Evolutionary conservation across 225 moss, liverwort and hornwort species (phyloP).

Genomic region (Thuidium tamariscinum): DNA sequence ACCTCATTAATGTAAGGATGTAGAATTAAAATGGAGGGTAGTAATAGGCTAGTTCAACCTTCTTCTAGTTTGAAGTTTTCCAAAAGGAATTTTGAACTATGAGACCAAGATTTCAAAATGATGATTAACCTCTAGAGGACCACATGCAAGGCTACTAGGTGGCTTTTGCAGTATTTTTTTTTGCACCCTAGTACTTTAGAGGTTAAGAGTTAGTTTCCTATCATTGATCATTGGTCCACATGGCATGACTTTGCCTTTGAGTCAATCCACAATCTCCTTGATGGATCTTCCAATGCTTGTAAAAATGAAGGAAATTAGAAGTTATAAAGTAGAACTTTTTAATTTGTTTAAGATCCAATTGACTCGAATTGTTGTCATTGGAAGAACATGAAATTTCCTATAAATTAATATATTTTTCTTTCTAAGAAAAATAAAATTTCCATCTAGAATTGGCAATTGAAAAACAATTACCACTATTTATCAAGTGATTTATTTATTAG

Average conservation of each 20-base stretch:
- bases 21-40: rapidly evolving
- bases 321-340: too few relatives aligned
- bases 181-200: too few relatives aligned
- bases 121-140: neutral
- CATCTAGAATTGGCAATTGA: neutral
- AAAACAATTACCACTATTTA: neutral
- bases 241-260: too few relatives aligned
- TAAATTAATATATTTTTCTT: neutral
- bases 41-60: neutral
- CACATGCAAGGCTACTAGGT: too few relatives aligned
- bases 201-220: neutral
- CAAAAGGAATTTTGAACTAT: neutral
- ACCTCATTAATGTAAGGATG: neutral
- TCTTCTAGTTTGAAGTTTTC: neutral
- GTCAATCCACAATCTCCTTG: neutral
- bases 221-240: neutral
- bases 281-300: neutral
- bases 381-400: neutral
- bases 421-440: neutral
- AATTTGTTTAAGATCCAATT: neutral
- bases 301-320: neutral
- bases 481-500: too few relatives aligned
- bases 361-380: neutral
- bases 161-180: too few relatives aligned
- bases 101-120: neutral